Base-by-base conservation (phyloP, 768 basidiomycete genomes). In the Tylopilus subfusipes region DNA sequence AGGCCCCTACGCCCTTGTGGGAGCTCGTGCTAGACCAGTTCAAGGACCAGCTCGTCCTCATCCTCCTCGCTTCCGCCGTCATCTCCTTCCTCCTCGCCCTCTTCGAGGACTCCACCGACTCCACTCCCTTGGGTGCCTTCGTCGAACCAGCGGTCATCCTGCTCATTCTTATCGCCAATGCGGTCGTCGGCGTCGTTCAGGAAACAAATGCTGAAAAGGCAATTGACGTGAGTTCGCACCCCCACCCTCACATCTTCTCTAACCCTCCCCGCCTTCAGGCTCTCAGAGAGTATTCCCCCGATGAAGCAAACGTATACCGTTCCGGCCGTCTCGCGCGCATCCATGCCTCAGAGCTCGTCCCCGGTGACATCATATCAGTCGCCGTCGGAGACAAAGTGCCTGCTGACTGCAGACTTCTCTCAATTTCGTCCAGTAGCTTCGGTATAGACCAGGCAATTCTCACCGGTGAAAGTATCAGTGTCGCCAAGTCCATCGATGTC, bases 1-100 rank as follows among this genome's bases (percentile, higher is more conserved):
- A 95, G 11, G 87, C 91, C 0, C 75, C 91, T 4, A 97, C 96
- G 5, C 91, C 95, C 4, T 68, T 98, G 30, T 94, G 93, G 92
- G 82, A 92, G 67, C 84, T 98, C 56, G 88, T 99, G 55, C 80
- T 99, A n/a, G 94, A 97, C 62, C 96, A 99, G 74, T 99, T 99
- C 80, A 89, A 98, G 78, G 96, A 99, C 74, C 93, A 97, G 72
- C 83, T 99, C 27, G 96, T 99, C 39, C 86, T 99, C 58, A 98
- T 99, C 67, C 82, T 99, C 31, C 86, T 99, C 43, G 94, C 82
- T 3, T 97, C 94, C 2, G 96, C 96, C 13, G 85, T 90, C 42
- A 80, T 98, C 61, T 98, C 96, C 11, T 95, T 99, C 72, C 77
- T 95, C 14, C 78, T 99, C 38, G 96, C 96, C 9, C 71, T 96